Conservation (phyloP, 352 stramenopile genomes). For the Phytophthora megakarya region DNA sequence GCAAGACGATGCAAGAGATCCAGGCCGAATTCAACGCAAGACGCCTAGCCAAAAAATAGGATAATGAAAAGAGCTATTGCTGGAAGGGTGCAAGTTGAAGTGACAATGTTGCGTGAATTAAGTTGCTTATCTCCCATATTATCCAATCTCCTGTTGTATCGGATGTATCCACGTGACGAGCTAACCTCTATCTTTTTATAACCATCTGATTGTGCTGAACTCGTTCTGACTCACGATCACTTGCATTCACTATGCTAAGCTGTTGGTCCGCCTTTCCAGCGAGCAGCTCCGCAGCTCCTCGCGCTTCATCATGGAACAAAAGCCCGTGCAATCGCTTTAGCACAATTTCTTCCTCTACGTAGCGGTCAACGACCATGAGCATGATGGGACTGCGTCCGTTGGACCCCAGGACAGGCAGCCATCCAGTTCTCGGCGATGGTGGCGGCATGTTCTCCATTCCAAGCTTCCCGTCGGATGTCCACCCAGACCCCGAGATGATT, state of each 20-base stretch:
- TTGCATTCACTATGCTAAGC: slow-evolving; percentile 19
- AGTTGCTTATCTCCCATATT: slow-evolving; percentile 1
- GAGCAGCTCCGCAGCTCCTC: slow-evolving; percentile 19
- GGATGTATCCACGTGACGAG: background rate
- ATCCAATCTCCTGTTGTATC: background rate
- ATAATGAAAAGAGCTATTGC: too few relatives aligned
- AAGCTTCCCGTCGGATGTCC: slow-evolving; percentile 18
- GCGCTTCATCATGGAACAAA: slow-evolving; percentile 16
- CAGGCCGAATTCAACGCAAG: slow-evolving; percentile 29
- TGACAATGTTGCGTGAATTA: slow-evolving; percentile 5
- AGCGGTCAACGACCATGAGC: slow-evolving; percentile 17
- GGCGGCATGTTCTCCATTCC: slow-evolving; percentile 45
- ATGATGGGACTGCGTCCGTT: slow-evolving; percentile 39
- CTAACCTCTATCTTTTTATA: slow-evolving; percentile 3
- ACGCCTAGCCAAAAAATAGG: slow-evolving; percentile 28
- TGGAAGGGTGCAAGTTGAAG: slow-evolving; percentile 8
- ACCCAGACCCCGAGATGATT: slow-evolving; percentile 14
- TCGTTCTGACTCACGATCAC: slow-evolving; percentile 17
- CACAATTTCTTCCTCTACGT: slow-evolving; percentile 10
- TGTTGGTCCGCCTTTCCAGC: slow-evolving; percentile 34
- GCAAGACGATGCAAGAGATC: slow-evolving; percentile 42
- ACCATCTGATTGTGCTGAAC: slow-evolving; percentile 18
- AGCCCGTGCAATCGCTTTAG: background rate
- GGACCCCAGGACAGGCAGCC: slow-evolving; percentile 16
- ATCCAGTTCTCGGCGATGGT: slow-evolving; percentile 31